phyloP scores from a whole-genome alignment of 2,329 filamentous ascomycete genomes.

The Fusarium secorum region DNA sequence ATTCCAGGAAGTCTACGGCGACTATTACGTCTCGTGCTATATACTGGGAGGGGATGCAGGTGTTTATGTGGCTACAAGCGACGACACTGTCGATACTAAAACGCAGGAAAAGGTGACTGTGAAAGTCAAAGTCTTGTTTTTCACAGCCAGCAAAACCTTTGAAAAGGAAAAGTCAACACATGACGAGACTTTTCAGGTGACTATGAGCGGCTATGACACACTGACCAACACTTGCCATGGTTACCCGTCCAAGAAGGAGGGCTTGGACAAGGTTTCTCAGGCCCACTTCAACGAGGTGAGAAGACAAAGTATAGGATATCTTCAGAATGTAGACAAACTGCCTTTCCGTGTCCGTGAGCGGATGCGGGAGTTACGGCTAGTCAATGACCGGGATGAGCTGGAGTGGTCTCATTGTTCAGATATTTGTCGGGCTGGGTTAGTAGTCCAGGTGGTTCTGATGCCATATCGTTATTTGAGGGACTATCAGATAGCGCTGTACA shows the following conservation, averaged over 20 bases:
- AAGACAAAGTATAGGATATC: background rate
- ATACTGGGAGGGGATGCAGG: background rate
- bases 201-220: background rate
- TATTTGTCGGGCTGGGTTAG: background rate
- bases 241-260: background rate
- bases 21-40: background rate
- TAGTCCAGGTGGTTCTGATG: background rate
- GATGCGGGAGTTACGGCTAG: background rate
- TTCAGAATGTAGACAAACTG: background rate
- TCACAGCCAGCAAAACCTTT: background rate
- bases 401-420: background rate
- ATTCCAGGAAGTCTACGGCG: background rate
- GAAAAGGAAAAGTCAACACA: background rate
- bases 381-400: background rate
- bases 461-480: background rate
- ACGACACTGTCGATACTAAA: background rate
- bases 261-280: background rate
- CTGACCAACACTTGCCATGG: background rate
- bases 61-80: background rate
- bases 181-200: background rate
- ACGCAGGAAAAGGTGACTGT: background rate
- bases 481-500: background rate
- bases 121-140: background rate
- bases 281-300: background rate
- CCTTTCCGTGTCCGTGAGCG: background rate